A percentile compares a stretch with the other conserved stretches of the same genome.
These are phyloP conservation scores for Cordyceps javanica DNA, from an alignment of 2,329 filamentous ascomycete species.

Conservation along the genomic window DNA sequence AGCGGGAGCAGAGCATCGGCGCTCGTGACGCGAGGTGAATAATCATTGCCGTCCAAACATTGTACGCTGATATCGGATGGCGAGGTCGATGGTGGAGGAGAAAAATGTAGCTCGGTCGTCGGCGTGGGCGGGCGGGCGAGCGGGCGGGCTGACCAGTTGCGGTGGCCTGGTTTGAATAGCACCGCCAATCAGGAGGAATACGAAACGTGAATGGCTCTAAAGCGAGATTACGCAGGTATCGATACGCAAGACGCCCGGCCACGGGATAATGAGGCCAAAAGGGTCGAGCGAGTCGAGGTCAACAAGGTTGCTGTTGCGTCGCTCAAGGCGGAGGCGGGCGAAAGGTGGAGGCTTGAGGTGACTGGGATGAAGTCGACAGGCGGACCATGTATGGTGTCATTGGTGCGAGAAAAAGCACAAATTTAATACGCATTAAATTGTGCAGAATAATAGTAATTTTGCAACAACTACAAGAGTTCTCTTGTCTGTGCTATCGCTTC, in stretches of 20 bases:
- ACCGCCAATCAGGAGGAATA: not conserved
- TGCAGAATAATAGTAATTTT: not conserved
- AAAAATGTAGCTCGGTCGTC: not conserved
- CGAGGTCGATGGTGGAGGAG: not conserved
- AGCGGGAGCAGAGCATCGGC: constrained; percentile 26
- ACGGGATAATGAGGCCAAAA: not conserved
- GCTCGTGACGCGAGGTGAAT: constrained; percentile 29
- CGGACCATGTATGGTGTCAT: not conserved
- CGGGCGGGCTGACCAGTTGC: not conserved
- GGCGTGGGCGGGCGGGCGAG: not conserved
- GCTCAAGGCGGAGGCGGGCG: not conserved
- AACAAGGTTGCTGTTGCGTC: not conserved
- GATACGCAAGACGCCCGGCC: not conserved
- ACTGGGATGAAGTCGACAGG: constrained; percentile 3
- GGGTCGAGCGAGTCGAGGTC: not conserved
- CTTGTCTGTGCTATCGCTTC: not conserved
- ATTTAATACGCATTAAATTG: not conserved
- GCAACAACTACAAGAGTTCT: too few species aligned
- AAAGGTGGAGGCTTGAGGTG: constrained; percentile 4
- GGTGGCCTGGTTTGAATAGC: not conserved
- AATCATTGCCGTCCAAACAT: constrained; percentile 25
- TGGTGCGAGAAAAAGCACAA: not conserved
- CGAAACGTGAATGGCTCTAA: not conserved
- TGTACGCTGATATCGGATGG: not conserved
- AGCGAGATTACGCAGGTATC: not conserved